Evolutionary conservation across 345 rosid species (phyloP).

Genomic region (Aethionema arabicum): DNA sequence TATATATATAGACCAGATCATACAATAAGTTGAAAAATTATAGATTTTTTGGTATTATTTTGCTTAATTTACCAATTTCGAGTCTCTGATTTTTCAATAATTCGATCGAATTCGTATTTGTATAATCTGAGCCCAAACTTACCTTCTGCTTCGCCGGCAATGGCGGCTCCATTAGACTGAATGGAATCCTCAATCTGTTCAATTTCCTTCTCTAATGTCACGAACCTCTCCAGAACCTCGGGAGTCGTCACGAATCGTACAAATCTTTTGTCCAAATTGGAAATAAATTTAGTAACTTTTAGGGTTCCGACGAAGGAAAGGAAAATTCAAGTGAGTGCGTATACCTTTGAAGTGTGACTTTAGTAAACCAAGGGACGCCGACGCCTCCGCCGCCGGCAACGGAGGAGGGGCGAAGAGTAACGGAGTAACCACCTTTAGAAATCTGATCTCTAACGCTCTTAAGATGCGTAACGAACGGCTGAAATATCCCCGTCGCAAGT

Average conservation of each 20-base stretch:
- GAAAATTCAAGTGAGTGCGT: background rate
- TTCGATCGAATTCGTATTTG: background rate
- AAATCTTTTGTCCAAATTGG: conserved; percentile 47
- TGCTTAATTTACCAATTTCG: background rate
- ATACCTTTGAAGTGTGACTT: conserved; percentile 90
- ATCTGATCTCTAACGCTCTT: conserved; percentile 83
- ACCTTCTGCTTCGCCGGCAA: conserved; percentile 55
- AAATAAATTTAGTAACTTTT: background rate
- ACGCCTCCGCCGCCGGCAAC: conserved; percentile 26
- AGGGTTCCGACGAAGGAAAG: background rate
- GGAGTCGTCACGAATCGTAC: conserved; percentile 92
- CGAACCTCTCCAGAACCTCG: conserved; percentile 96
- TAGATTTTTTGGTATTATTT: background rate
- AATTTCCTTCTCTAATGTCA: conserved; percentile 76
- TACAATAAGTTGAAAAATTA: background rate
- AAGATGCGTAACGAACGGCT: conserved; percentile 82
- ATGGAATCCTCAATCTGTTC: conserved; percentile 79
- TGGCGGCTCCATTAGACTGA: conserved; percentile 58
- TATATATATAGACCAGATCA: conserved; percentile 1
- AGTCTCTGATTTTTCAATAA: conserved; percentile 6
- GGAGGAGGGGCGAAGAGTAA: conserved; percentile 63
- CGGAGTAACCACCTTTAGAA: conserved; percentile 86
- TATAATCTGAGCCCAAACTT: conserved; percentile 24
- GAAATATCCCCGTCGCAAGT: conserved; percentile 79
- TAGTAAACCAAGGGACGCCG: conserved; percentile 76